phyloP scores from a whole-genome alignment of 2,329 filamentous ascomycete species.

The Uncinocarpus reesii region DNA sequence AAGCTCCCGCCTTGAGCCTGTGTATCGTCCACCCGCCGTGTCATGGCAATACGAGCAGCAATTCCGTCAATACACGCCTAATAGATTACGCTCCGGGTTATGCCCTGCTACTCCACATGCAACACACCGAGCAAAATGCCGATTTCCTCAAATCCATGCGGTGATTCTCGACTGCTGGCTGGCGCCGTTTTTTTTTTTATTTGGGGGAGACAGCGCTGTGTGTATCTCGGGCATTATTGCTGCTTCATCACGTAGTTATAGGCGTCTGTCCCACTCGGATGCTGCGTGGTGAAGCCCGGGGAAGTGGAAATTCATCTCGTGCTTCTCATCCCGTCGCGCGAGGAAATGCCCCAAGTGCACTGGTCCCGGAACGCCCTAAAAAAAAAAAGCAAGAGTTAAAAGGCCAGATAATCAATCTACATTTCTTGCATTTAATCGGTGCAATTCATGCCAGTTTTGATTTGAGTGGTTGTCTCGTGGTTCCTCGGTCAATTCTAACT shows the following conservation, averaged over 20 bases:
- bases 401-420: too few species aligned
- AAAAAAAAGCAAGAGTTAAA: not conserved
- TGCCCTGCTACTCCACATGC: constrained; percentile 5
- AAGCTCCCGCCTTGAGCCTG: too few species aligned
- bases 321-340: constrained; percentile 2
- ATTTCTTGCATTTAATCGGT: too few species aligned
- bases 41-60: too few species aligned
- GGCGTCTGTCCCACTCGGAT: not conserved
- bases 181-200: too few species aligned
- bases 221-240: not conserved
- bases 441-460: too few species aligned
- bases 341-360: not conserved
- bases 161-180: too few species aligned
- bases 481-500: too few species aligned
- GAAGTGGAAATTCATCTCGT: not conserved
- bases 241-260: not conserved
- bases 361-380: not conserved
- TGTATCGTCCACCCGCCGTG: too few species aligned
- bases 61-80: not conserved
- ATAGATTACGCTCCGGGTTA: not conserved
- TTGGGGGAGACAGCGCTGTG: too few species aligned
- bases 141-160: too few species aligned
- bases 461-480: too few species aligned
- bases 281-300: not conserved
- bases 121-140: not conserved